phyloP scores from a whole-genome alignment of 352 stramenopile genomes.

The Phytophthora brassicae region DNA sequence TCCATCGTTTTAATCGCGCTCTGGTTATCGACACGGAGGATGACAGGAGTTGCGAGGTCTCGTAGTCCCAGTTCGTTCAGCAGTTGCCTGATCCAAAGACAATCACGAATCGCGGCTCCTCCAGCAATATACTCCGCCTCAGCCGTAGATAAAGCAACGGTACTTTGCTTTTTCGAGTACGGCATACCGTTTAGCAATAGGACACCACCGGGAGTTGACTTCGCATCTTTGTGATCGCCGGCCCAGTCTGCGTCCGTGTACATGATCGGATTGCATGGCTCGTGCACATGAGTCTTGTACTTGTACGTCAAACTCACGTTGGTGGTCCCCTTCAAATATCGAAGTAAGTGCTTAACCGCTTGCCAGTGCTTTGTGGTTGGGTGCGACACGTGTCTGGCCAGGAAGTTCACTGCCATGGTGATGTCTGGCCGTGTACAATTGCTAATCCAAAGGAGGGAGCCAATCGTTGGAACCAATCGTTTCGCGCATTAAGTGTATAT shows the following conservation, averaged over 20 bases:
- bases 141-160: not conserved
- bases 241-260: conserved; percentile 2
- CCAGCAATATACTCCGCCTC: not conserved
- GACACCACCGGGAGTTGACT: not conserved
- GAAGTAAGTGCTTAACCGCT: not conserved
- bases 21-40: not conserved
- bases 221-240: not conserved
- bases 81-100: not conserved
- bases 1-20: not conserved
- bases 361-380: not conserved
- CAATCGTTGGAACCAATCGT: too few species aligned
- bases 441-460: too few species aligned
- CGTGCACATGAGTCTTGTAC: too few species aligned
- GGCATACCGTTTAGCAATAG: not conserved
- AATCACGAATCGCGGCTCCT: not conserved
- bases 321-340: not conserved
- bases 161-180: not conserved
- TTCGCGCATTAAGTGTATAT: not conserved
- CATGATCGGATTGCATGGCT: not conserved
- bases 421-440: too few species aligned
- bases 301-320: not conserved
- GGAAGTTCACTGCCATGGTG: too few species aligned
- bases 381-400: not conserved
- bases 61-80: not conserved
- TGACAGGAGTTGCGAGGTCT: not conserved